These are phyloP conservation scores for Neocallimastix lanati DNA, from an alignment of 192 early-diverging fungal species.

Conservation along the genomic window DNA sequence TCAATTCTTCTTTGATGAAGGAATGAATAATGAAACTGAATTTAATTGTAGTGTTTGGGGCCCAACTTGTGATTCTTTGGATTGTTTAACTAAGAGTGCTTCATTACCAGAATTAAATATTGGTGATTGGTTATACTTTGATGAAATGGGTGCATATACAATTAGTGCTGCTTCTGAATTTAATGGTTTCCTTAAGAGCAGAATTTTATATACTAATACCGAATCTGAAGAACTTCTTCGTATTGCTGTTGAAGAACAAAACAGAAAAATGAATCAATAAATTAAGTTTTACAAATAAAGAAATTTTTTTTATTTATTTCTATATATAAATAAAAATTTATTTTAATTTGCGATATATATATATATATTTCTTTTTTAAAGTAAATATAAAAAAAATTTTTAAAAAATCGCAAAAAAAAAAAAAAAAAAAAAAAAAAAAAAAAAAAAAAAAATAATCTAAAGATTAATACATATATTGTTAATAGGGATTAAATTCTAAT, in stretches of 20 bases:
- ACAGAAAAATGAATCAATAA: neutral
- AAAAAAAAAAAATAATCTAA: too few species aligned
- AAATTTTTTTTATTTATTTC: too few species aligned
- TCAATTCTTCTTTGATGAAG: constrained; percentile 11
- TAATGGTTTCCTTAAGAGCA: constrained; percentile 68
- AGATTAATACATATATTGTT: too few species aligned
- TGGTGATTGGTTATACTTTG: constrained; percentile 91
- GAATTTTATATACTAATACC: constrained; percentile 78
- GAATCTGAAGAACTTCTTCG: constrained; percentile 3
- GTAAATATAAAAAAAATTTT: too few species aligned
- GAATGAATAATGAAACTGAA: constrained; percentile 9
- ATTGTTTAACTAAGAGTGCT: constrained; percentile 56
- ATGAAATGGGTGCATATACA: constrained; percentile 96
- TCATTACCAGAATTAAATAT: constrained; percentile 65
- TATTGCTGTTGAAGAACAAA: neutral
- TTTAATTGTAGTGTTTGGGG: constrained; percentile 76
- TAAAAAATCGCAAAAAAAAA: too few species aligned
- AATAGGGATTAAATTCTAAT: too few species aligned
- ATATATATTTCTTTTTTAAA: too few species aligned
- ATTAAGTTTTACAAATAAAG: too few species aligned
- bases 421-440: too few species aligned
- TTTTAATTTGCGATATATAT: too few species aligned
- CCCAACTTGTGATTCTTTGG: constrained; percentile 96
- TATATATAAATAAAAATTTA: too few species aligned
- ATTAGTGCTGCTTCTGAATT: constrained; percentile 70